Conservation (phyloP, 306 rosid species). For the Prunus davidiana region DNA sequence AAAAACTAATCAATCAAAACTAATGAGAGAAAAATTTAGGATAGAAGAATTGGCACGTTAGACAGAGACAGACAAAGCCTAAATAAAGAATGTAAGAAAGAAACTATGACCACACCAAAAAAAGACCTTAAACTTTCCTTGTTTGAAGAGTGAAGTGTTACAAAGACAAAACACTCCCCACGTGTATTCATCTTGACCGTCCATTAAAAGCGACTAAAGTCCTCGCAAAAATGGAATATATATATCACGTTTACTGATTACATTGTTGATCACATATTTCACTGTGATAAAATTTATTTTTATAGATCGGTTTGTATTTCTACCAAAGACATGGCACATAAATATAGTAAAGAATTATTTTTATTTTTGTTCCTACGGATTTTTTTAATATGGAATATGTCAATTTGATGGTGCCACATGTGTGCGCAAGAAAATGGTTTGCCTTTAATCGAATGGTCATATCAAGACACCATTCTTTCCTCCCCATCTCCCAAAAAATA, state of each 20-base stretch:
- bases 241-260: too few species aligned
- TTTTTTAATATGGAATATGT: neutral
- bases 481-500: too few species aligned
- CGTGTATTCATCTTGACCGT: slow-evolving; percentile 18
- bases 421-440: neutral
- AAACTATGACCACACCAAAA: slow-evolving; percentile 29
- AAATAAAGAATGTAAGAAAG: neutral
- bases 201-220: too few species aligned
- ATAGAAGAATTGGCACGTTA: slow-evolving; percentile 34
- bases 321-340: too few species aligned
- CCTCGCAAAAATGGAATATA: too few species aligned
- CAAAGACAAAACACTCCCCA: slow-evolving; percentile 26
- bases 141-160: slow-evolving; percentile 15
- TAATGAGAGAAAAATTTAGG: slow-evolving; percentile 7
- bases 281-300: too few species aligned
- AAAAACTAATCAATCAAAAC: slow-evolving; percentile 6
- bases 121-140: slow-evolving; percentile 15
- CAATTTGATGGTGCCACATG: neutral
- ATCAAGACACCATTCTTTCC: neutral
- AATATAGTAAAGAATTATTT: neutral
- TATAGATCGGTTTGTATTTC: too few species aligned
- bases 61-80: neutral
- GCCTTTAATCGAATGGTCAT: slow-evolving; percentile 21
- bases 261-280: too few species aligned
- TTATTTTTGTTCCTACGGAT: neutral